Conservation (phyloP, 148 eudicot genomes). For the Agrostemma githago region DNA sequence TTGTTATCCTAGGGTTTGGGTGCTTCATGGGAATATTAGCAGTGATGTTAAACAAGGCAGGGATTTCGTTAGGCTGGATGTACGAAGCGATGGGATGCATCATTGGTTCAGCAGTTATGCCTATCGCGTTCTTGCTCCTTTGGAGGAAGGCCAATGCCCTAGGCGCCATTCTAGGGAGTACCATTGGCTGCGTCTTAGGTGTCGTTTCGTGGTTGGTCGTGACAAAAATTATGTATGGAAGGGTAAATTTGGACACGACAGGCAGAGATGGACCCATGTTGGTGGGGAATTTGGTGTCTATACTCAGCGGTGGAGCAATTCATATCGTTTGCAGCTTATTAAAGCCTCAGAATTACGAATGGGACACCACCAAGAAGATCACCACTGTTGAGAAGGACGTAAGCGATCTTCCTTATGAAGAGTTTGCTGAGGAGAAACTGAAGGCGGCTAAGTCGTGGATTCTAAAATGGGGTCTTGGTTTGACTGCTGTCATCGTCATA, state of each 20-base stretch:
- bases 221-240: constrained; percentile 67
- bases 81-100: constrained; percentile 92
- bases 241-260: constrained; percentile 77
- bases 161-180: constrained; percentile 72
- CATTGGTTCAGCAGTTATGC: constrained; percentile 90
- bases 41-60: constrained; percentile 80
- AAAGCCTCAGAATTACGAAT: constrained; percentile 81
- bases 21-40: constrained; percentile 94
- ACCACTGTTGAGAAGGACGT: constrained; percentile 80
- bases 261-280: constrained; percentile 90
- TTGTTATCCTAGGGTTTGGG: constrained; percentile 63
- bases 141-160: constrained; percentile 85
- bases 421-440: constrained; percentile 69
- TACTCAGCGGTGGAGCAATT: constrained; percentile 74
- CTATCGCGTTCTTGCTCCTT: constrained; percentile 87
- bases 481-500: constrained; percentile 59
- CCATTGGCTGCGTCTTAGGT: constrained; percentile 63
- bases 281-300: constrained; percentile 83
- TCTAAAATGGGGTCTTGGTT: constrained; percentile 92
- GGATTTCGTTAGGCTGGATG: constrained; percentile 94
- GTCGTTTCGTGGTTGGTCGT: constrained; percentile 65
- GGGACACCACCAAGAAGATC: constrained; percentile 88
- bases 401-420: constrained; percentile 57
- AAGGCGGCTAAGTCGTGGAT: constrained; percentile 74
- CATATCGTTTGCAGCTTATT: constrained; percentile 64